A percentile compares a stretch with the other conserved stretches of the same genome.
Evolutionary conservation across 2,329 filamentous ascomycete species (phyloP).

Genomic region (Penicillium sp.): DNA sequence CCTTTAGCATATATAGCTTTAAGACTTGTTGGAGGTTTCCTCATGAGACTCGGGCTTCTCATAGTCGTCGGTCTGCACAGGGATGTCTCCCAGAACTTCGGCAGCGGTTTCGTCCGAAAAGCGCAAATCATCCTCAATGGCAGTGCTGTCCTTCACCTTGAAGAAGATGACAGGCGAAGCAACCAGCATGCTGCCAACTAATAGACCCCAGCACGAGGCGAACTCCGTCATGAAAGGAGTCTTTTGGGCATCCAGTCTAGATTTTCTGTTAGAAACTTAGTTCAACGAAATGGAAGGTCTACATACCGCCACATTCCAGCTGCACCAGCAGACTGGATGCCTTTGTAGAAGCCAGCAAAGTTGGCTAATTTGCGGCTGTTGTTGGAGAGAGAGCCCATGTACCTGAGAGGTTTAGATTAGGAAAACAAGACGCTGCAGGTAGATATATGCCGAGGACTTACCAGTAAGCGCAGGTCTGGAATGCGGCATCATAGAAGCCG

Average conservation of each 20-base stretch:
- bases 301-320: conserved; percentile 55
- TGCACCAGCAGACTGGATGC: conserved; percentile 82
- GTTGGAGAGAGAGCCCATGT: conserved; percentile 91
- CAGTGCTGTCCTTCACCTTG: conserved; percentile 79
- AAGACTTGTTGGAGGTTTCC: conserved; percentile 9
- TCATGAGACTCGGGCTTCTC: conserved; percentile 20
- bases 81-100: conserved; percentile 56
- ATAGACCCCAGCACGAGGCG: conserved; percentile 71
- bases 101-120: conserved; percentile 80
- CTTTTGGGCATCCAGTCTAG: conserved; percentile 64
- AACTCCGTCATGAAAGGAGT: conserved; percentile 71
- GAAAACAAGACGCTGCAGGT: background rate
- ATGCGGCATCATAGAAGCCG: conserved; percentile 83
- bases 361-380: conserved; percentile 89
- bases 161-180: conserved; percentile 76
- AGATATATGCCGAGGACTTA: conserved; percentile 32
- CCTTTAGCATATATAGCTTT: background rate
- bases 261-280: conserved; percentile 8
- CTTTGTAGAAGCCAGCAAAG: conserved; percentile 87
- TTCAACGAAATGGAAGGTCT: background rate
- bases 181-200: conserved; percentile 70
- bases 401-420: conserved; percentile 50
- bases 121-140: conserved; percentile 76
- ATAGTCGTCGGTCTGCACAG: conserved; percentile 16
- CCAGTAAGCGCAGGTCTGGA: conserved; percentile 93